A percentile compares a stretch with the other conserved stretches of the same genome.
These are phyloP conservation scores for Aurantiochytrium sp. DNA, from an alignment of 108 stramenopile genomes.

Conservation along the genomic window DNA sequence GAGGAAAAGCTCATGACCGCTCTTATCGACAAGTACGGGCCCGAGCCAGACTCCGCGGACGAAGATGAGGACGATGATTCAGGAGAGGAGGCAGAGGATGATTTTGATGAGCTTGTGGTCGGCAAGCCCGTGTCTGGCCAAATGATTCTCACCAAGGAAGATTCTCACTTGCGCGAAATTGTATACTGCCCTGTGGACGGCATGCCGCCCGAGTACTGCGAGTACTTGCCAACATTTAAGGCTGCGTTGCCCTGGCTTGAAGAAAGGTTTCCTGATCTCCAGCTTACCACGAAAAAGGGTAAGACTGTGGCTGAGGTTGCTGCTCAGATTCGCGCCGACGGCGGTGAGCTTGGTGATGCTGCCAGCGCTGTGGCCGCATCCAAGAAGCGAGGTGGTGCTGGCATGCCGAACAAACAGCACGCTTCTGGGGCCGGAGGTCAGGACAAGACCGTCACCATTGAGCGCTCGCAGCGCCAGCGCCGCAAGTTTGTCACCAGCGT, in stretches of 20 bases:
- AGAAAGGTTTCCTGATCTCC: slow-evolving; percentile 40
- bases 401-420: slow-evolving; percentile 45
- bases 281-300: slow-evolving; percentile 37
- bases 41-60: slow-evolving; percentile 55
- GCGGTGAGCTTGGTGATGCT: slow-evolving; percentile 26
- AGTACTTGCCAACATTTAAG: slow-evolving; percentile 82
- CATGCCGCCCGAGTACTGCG: slow-evolving; percentile 92
- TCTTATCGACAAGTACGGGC: slow-evolving; percentile 74
- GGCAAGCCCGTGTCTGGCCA: slow-evolving; percentile 1
- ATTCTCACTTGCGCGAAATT: background rate
- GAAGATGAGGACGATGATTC: background rate
- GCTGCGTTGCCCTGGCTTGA: slow-evolving; percentile 38
- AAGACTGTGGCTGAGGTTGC: slow-evolving; percentile 30
- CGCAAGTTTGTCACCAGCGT: slow-evolving; percentile 80
- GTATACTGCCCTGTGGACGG: slow-evolving; percentile 79
- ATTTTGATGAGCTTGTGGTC: slow-evolving; percentile 31
- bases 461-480: slow-evolving; percentile 63
- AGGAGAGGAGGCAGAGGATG: slow-evolving; percentile 1
- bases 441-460: slow-evolving; percentile 38
- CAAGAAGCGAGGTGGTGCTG: background rate
- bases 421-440: slow-evolving; percentile 69
- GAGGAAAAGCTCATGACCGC: slow-evolving; percentile 78
- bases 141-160: slow-evolving; percentile 30
- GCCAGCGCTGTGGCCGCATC: slow-evolving; percentile 17
- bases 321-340: slow-evolving; percentile 7